phyloP scores from a whole-genome alignment of 352 stramenopile species.

The Pythium myriotylum region DNA sequence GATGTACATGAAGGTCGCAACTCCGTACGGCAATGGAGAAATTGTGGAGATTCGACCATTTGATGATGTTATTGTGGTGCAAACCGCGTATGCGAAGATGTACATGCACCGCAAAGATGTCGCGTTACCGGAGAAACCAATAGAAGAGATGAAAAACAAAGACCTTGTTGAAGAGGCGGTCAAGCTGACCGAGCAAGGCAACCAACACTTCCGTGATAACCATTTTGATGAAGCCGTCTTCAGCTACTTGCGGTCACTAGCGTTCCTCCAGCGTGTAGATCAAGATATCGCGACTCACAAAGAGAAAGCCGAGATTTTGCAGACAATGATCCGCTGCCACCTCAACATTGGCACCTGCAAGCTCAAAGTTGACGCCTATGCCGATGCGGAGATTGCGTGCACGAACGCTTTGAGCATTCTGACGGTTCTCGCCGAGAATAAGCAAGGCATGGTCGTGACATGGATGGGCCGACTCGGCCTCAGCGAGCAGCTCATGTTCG shows the following conservation, averaged over 20 bases:
- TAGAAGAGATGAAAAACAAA: conserved; percentile 79
- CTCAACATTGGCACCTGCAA: conserved; percentile 88
- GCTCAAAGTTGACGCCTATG: conserved; percentile 66
- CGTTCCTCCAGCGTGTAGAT: conserved; percentile 75
- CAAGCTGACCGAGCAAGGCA: conserved; percentile 68
- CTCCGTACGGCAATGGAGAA: conserved; percentile 66
- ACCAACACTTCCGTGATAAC: conserved; percentile 65
- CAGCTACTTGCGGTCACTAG: conserved; percentile 73
- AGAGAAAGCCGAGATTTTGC: conserved; percentile 83
- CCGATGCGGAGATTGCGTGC: conserved; percentile 76
- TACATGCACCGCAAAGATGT: conserved; percentile 86
- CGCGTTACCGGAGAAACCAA: conserved; percentile 57
- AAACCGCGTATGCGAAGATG: conserved; percentile 64
- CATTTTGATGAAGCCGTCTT: conserved; percentile 70
- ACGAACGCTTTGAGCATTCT: conserved; percentile 85
- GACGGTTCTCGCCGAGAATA: conserved; percentile 74
- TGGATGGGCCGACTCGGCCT: conserved; percentile 86
- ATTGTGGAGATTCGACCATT: conserved; percentile 69
- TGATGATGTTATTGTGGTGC: conserved; percentile 71
- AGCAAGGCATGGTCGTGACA: conserved; percentile 73
- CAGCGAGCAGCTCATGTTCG: conserved; percentile 78
- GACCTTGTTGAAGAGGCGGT: conserved; percentile 71
- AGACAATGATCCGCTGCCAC: conserved; percentile 90
- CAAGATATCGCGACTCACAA: conserved; percentile 82
- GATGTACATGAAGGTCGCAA: conserved; percentile 81